These are phyloP conservation scores for Saccharomycopsis sp. DNA, from an alignment of 805 yeast species.

Conservation along the genomic window DNA sequence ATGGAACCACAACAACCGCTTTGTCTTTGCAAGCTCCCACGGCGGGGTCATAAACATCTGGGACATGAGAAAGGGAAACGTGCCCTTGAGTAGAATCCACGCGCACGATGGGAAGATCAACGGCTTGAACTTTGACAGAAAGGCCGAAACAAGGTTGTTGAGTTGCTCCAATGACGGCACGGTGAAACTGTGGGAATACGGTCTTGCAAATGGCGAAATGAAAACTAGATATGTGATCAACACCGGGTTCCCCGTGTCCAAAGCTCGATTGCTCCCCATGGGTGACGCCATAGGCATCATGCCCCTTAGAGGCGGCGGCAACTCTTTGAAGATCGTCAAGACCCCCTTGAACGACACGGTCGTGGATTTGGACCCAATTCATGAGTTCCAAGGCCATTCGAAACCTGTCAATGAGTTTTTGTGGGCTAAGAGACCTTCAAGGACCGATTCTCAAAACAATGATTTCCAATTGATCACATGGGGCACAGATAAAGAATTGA, in stretches of 20 bases:
- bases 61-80: slow-evolving; percentile 80
- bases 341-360: slow-evolving; percentile 17
- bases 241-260: slow-evolving; percentile 64
- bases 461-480: slow-evolving; percentile 91
- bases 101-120: slow-evolving; percentile 87
- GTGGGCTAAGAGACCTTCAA: slow-evolving; percentile 63
- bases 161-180: slow-evolving; percentile 83
- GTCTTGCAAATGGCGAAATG: background rate
- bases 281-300: slow-evolving; percentile 82
- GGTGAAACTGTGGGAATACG: slow-evolving; percentile 73
- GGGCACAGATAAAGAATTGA: slow-evolving; percentile 80
- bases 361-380: slow-evolving; percentile 37
- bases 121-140: slow-evolving; percentile 75
- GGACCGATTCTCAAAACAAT: slow-evolving; percentile 47
- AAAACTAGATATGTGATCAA: slow-evolving; percentile 25
- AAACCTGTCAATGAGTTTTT: slow-evolving; percentile 82
- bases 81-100: slow-evolving; percentile 50
- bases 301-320: slow-evolving; percentile 84
- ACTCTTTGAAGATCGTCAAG: slow-evolving; percentile 32
- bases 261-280: slow-evolving; percentile 84
- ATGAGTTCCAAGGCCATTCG: slow-evolving; percentile 69
- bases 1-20: slow-evolving; percentile 74
- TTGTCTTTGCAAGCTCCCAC: slow-evolving; percentile 79
- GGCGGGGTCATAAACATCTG: slow-evolving; percentile 73
- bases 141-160: slow-evolving; percentile 49